Base-by-base conservation (phyloP, 257 asterid species). In the Scutellaria baicalensis region DNA sequence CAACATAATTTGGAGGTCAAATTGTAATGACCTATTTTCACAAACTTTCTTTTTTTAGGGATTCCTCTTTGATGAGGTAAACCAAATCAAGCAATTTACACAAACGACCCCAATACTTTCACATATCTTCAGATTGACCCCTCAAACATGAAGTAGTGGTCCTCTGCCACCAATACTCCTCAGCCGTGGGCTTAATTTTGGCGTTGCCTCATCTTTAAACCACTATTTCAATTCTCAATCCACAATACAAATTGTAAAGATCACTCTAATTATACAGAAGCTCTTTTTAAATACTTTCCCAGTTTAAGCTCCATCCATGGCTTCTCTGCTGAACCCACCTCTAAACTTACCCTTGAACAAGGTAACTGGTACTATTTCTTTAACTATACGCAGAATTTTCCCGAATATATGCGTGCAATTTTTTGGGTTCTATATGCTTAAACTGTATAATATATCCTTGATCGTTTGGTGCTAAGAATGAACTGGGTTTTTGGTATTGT, bases 271-370 rank as follows among this genome's bases (percentile, higher is more conserved):
- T 20, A 14, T 10, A 47, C 1, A 55, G 8, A 21, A 27, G n/a
- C 12, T 6, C 9, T 33, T 10, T 38, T 12, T 27, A 2, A 8
- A 27, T 71, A 1, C 18, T 45, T 43, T 20, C 59, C n/a, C 63
- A 20, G 58, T 52, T 65, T 2, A 33, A 61, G 52, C 73, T 66
- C 56, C 68, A 74, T 33, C 68, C 73, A 88, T 86, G 95, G 93
- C 93, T 81, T 84, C 89, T 81, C 76, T 88, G 36, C 79, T 81
- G 62, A 80, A 51, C 78, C 83, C 91, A 68, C 72, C 86, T 54
- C 80, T 80, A 43, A 79, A 75, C 64, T 70, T 81, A 60, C 84
- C 79, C 48, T 67, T 59, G 39, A 81, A 71, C 76, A 83, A 86
- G 89, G 90, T 85, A 78, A 51, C 45, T n/a, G 18, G 3, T 13